phyloP scores from a whole-genome alignment of 78 protist species.

The Creolimax fragrantissima region DNA sequence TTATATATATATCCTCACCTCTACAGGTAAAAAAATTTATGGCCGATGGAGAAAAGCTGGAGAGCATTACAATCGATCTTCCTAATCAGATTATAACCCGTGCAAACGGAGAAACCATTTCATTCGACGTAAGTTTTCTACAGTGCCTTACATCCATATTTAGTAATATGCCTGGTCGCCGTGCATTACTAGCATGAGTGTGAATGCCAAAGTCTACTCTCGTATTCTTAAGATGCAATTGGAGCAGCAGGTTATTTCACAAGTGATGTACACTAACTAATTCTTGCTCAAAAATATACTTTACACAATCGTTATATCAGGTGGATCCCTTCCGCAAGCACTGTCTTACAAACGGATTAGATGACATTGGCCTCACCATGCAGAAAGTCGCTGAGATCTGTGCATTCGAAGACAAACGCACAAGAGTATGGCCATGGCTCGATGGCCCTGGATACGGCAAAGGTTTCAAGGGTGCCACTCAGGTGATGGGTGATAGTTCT shows the following conservation, averaged over 20 bases:
- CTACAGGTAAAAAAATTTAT: not conserved
- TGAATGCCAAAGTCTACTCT: no score
- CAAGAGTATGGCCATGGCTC: conserved; percentile 2
- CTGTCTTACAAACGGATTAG: conserved; percentile 8
- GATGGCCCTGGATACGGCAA: not conserved
- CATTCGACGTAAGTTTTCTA: conserved; percentile 3
- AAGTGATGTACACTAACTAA: no score
- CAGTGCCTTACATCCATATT: no score
- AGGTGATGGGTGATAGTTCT: not conserved
- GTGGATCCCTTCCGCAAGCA: conserved; percentile 19
- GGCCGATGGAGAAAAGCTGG: not conserved
- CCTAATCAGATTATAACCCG: not conserved
- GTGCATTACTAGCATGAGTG: no score
- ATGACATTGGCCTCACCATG: conserved; percentile 22
- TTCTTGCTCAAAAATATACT: no score
- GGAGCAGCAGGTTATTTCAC: no score
- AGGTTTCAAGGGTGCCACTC: not conserved
- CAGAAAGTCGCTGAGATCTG: not conserved
- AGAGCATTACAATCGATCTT: not conserved
- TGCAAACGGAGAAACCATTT: not conserved
- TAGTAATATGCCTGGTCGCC: no score
- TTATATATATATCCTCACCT: not conserved
- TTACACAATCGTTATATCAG: no score
- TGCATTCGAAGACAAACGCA: conserved; percentile 2
- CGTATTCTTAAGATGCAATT: no score